Conservation (phyloP, 176 grass and related monocot species). For the Saccharum spontaneum region DNA sequence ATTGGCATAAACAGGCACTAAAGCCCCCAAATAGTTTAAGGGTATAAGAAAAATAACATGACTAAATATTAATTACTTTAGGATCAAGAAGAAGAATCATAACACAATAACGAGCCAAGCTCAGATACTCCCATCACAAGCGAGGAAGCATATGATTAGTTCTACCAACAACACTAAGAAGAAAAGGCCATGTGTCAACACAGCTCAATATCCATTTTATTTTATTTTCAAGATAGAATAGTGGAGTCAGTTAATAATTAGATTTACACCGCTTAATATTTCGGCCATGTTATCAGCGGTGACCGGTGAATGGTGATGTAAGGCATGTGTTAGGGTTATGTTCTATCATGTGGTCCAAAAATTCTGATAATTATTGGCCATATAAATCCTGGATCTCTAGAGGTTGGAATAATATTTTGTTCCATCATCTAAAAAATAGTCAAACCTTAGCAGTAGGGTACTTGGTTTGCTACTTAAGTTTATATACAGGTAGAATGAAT, state of each 20-base stretch:
- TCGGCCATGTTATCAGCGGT: background rate
- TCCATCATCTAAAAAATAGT: background rate
- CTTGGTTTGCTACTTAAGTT: background rate
- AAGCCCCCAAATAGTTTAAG: background rate
- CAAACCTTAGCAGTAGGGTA: constrained; percentile 13
- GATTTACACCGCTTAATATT: background rate
- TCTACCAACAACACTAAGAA: constrained; percentile 13
- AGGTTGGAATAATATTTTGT: background rate
- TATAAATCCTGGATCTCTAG: background rate
- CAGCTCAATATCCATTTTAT: background rate
- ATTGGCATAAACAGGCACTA: constrained; percentile 8
- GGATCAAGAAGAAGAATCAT: constrained; percentile 16
- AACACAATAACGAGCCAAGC: constrained; percentile 1
- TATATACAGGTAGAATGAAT: constrained; percentile 24
- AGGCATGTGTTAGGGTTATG: background rate
- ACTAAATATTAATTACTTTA: background rate
- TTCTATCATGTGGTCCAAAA: background rate
- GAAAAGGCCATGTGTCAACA: background rate
- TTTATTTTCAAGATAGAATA: constrained; percentile 2
- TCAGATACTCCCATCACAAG: constrained; percentile 17
- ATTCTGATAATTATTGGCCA: background rate
- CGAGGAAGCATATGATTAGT: constrained; percentile 14
- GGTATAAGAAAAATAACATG: constrained; percentile 10
- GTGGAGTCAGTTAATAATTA: constrained; percentile 10
- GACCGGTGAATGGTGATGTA: background rate